These are phyloP conservation scores for Candida qinlingensis DNA, from an alignment of 805 yeast species.

Conservation along the genomic window DNA sequence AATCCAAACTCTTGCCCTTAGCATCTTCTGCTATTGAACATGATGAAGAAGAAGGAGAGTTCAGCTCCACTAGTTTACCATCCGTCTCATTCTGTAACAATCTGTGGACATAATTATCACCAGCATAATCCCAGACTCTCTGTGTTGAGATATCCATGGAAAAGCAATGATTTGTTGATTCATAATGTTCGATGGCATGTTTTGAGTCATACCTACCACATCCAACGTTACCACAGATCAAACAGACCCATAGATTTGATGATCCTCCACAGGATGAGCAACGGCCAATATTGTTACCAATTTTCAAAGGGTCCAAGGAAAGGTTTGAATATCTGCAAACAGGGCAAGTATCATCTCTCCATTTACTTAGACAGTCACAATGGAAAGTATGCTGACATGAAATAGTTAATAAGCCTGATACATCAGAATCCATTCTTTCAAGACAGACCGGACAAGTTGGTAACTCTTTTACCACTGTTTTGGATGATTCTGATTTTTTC, in stretches of 20 bases:
- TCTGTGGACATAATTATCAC: constrained; percentile 86
- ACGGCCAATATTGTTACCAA: constrained; percentile 8
- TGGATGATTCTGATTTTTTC: constrained; percentile 15
- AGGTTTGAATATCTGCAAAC: constrained; percentile 75
- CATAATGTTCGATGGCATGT: constrained; percentile 81
- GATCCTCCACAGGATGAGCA: constrained; percentile 56
- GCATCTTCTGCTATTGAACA: constrained; percentile 3
- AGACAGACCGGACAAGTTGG: constrained; percentile 94
- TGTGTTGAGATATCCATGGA: constrained; percentile 84
- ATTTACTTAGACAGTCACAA: constrained; percentile 78
- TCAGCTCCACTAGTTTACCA: constrained; percentile 81
- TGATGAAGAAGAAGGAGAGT: constrained; percentile 8
- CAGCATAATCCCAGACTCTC: constrained; percentile 92
- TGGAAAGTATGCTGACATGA: constrained; percentile 94
- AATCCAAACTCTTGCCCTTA: constrained; percentile 44
- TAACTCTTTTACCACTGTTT: constrained; percentile 45
- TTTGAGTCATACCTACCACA: constrained; percentile 84
- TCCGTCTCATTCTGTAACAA: constrained; percentile 79
- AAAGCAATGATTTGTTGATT: constrained; percentile 76
- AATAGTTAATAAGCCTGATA: constrained; percentile 79
- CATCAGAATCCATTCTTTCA: constrained; percentile 76
- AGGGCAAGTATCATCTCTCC: constrained; percentile 90
- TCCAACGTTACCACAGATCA: constrained; percentile 88
- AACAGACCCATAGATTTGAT: constrained; percentile 79
- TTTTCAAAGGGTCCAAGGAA: constrained; percentile 21